Evolutionary conservation across 2,329 filamentous ascomycete genomes (phyloP).

Genomic region (Calonectria multiphialidica): DNA sequence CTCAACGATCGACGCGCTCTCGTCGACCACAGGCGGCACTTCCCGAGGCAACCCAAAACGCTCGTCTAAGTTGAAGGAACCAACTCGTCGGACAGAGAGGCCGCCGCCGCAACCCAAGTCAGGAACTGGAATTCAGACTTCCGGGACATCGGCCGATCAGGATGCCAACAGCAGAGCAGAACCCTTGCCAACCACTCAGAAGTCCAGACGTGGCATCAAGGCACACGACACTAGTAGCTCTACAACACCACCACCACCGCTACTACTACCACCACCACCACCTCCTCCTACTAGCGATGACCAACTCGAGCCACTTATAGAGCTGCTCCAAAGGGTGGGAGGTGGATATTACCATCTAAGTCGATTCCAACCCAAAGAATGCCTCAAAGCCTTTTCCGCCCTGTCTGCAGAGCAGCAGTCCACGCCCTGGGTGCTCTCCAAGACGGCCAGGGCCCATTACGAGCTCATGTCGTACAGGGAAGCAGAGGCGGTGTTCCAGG

Average conservation of each 20-base stretch:
- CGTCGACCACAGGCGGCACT: not conserved
- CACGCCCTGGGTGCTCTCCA: constrained; percentile 37
- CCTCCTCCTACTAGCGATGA: not conserved
- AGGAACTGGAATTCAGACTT: not conserved
- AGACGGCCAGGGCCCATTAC: constrained; percentile 32
- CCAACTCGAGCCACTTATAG: constrained; percentile 18
- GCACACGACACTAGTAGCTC: not conserved
- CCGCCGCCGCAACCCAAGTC: not conserved
- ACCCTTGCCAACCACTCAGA: not conserved
- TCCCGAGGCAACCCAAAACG: constrained; percentile 12
- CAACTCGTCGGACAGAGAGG: not conserved
- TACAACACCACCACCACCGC: not conserved
- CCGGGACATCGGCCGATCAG: not conserved
- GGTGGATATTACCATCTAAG: constrained; percentile 32
- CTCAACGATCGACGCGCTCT: not conserved
- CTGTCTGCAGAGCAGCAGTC: constrained; percentile 33
- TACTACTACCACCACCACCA: not conserved
- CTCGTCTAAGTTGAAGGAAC: not conserved
- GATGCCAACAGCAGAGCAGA: not conserved
- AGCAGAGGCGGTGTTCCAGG: constrained; percentile 31
- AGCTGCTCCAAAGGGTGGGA: constrained; percentile 27
- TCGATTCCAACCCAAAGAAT: constrained; percentile 31
- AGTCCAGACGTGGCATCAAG: constrained; percentile 2
- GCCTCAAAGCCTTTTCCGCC: constrained; percentile 27
- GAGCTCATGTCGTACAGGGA: constrained; percentile 35